Percentiles rank a stretch among this genome's conserved stretches.
Evolutionary conservation across 2,329 filamentous ascomycete species (phyloP).

Genomic region (Ophiostoma novo-ulmi): DNA sequence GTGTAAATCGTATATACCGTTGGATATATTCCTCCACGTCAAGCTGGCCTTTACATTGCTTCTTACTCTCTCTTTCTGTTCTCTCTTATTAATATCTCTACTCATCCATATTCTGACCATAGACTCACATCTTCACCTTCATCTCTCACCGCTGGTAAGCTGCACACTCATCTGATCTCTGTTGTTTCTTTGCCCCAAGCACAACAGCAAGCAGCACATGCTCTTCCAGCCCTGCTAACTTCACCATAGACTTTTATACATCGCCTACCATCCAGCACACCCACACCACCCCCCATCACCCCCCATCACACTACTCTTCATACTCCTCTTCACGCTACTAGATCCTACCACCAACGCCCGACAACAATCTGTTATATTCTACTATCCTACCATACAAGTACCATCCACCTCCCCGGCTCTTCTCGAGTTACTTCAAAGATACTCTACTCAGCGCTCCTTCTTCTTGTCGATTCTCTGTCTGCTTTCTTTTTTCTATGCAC

Average conservation of each 20-base stretch:
- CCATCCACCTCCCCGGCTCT: not conserved
- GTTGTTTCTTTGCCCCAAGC: not conserved
- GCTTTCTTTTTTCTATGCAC: slow-evolving; percentile 2
- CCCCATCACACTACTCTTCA: slow-evolving; percentile 1
- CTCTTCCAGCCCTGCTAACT: slow-evolving; percentile 1
- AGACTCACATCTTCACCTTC: not conserved
- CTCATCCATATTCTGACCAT: not conserved
- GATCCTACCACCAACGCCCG: slow-evolving; percentile 3
- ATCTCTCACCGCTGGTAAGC: not conserved
- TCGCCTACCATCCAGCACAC: not conserved
- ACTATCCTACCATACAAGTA: slow-evolving; percentile 4
- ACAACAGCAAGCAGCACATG: not conserved
- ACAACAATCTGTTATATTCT: not conserved
- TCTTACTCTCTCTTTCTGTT: not conserved
- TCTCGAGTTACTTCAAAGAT: not conserved
- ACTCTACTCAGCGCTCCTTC: not conserved
- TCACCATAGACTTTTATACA: not conserved
- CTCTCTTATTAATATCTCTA: not conserved
- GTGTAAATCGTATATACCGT: slow-evolving; percentile 2
- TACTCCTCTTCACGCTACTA: slow-evolving; percentile 2
- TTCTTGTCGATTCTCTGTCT: not conserved
- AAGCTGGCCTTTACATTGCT: not conserved
- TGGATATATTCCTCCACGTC: not conserved
- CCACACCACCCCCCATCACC: slow-evolving; percentile 8
- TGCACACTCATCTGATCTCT: not conserved